phyloP scores from a whole-genome alignment of 75 land plant genomes.

The Pseudotsuga menziesii region DNA sequence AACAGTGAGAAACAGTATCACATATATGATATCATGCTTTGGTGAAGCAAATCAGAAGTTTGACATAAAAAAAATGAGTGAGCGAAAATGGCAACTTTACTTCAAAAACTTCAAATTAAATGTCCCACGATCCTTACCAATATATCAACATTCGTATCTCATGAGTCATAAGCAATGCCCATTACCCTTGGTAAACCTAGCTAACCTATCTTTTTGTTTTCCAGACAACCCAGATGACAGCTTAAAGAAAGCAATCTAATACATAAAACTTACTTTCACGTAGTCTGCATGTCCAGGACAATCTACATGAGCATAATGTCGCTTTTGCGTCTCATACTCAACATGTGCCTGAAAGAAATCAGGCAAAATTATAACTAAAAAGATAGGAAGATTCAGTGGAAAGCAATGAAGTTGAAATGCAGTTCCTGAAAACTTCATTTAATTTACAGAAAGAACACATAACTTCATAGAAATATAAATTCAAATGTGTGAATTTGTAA shows the following conservation, averaged over 20 bases:
- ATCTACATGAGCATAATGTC: conserved; percentile 97
- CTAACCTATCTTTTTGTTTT: background rate
- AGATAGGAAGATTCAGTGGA: background rate
- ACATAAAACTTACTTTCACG: conserved; percentile 69
- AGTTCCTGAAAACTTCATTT: background rate
- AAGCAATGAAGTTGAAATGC: background rate
- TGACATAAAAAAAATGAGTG: background rate
- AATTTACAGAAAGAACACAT: background rate
- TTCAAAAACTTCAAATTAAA: background rate
- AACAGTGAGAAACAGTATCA: background rate
- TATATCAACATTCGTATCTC: background rate
- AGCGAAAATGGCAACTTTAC: background rate
- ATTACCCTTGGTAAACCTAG: background rate
- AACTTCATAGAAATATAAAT: background rate
- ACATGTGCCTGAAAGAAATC: conserved; percentile 81
- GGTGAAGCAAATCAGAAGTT: background rate
- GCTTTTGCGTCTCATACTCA: conserved; percentile 89
- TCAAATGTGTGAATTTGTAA: background rate
- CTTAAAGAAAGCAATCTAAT: background rate
- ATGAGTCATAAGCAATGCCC: background rate
- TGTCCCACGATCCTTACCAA: background rate
- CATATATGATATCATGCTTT: background rate
- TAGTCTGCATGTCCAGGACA: conserved; percentile 98
- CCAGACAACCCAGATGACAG: background rate
- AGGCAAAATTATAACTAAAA: background rate